phyloP scores from a whole-genome alignment of 164 flowering plant species.

The Stephania japonica region DNA sequence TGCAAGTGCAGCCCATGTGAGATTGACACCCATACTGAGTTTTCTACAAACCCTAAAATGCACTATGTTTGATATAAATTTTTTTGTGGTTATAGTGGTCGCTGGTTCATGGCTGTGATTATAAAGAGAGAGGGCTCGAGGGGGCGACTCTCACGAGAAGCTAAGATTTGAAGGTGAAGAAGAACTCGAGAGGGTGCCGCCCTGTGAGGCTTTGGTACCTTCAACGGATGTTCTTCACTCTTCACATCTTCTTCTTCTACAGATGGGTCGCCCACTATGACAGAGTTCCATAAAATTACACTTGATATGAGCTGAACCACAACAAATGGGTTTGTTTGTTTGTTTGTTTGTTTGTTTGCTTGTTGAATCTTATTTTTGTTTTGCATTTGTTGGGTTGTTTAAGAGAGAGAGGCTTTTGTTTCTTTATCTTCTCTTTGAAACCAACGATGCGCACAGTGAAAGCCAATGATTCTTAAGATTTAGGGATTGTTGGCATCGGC shows the following conservation, averaged over 20 bases:
- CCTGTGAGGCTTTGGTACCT: slow-evolving; percentile 19
- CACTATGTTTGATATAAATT: background rate
- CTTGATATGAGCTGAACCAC: slow-evolving; percentile 53
- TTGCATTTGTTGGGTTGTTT: slow-evolving; percentile 15
- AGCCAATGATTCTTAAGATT: slow-evolving; percentile 15
- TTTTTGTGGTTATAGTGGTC: background rate
- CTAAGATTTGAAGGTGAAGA: background rate
- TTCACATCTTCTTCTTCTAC: background rate
- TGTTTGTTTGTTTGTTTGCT: background rate
- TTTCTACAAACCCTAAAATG: background rate
- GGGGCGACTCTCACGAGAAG: slow-evolving; percentile 16
- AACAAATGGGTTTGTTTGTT: background rate
- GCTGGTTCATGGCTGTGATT: slow-evolving; percentile 29
- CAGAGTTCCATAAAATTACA: slow-evolving; percentile 31
- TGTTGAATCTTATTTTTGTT: background rate
- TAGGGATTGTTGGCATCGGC: slow-evolving; percentile 43
- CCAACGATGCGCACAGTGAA: slow-evolving; percentile 32
- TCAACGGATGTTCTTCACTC: slow-evolving; percentile 8
- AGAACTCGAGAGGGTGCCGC: slow-evolving; percentile 17
- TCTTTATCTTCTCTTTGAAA: background rate
- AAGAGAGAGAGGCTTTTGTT: background rate
- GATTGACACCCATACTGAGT: no score
- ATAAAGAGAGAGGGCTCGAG: slow-evolving; percentile 74
- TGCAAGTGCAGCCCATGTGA: no score
- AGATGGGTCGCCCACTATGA: slow-evolving; percentile 38